A percentile compares a stretch with the other conserved stretches of the same genome.
Evolutionary conservation across 371 early-diverging fungal species (phyloP).

Genomic region (Mortierella sp.): DNA sequence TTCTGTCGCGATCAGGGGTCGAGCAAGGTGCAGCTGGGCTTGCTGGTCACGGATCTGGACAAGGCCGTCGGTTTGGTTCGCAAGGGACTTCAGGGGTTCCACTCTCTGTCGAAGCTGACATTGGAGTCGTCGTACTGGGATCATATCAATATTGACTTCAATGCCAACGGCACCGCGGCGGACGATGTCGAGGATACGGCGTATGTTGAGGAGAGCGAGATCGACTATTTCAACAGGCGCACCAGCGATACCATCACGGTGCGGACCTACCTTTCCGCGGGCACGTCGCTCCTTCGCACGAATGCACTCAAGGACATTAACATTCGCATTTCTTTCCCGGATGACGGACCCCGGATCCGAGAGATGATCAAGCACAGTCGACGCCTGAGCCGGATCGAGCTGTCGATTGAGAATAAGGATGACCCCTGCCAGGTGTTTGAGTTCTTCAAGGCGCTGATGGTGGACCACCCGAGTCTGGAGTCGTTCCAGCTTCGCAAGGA

Average conservation of each 20-base stretch:
- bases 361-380: slow-evolving; percentile 41
- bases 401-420: slow-evolving; percentile 25
- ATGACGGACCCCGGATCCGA: slow-evolving; percentile 42
- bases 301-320: slow-evolving; percentile 34
- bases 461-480: slow-evolving; percentile 37
- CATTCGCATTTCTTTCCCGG: slow-evolving; percentile 25
- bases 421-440: slow-evolving; percentile 48
- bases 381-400: slow-evolving; percentile 23
- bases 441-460: slow-evolving; percentile 40
- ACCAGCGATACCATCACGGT: slow-evolving; percentile 27
- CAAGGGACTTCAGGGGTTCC: slow-evolving; percentile 9
- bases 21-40: slow-evolving; percentile 20
- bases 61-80: slow-evolving; percentile 11
- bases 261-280: slow-evolving; percentile 19
- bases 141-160: slow-evolving; percentile 31
- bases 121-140: slow-evolving; percentile 31
- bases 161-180: not conserved
- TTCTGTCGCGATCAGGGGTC: slow-evolving; percentile 19
- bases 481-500: slow-evolving; percentile 34
- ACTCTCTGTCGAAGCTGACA: slow-evolving; percentile 21
- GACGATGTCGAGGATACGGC: slow-evolving; percentile 16
- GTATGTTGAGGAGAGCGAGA: not conserved
- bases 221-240: slow-evolving; percentile 26
- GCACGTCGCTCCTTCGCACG: slow-evolving; percentile 19
- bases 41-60: slow-evolving; percentile 33